A percentile compares a stretch with the other conserved stretches of the same genome.
These are phyloP conservation scores for Hypoxylon rickii DNA, from an alignment of 495 filamentous ascomycete species.

Conservation along the genomic window DNA sequence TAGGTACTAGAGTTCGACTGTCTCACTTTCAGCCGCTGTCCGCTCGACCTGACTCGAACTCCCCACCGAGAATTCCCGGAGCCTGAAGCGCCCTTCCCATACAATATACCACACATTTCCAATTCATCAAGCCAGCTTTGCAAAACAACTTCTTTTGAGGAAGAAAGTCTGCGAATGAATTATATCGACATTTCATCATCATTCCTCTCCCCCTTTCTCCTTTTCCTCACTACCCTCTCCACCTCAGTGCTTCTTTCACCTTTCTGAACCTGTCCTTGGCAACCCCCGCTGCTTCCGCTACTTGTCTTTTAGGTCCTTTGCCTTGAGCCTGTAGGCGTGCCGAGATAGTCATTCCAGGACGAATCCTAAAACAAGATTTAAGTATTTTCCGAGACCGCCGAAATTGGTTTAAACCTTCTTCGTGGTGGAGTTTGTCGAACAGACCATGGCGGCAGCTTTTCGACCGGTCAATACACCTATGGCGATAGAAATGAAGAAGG, in stretches of 20 bases:
- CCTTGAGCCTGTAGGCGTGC: not conserved
- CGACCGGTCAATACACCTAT: constrained; percentile 78
- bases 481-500: constrained; percentile 49
- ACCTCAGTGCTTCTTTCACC: constrained; percentile 4
- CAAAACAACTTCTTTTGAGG: constrained; percentile 9
- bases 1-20: constrained; percentile 18
- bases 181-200: constrained; percentile 16
- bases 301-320: not conserved
- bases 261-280: constrained; percentile 16
- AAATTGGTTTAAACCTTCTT: not conserved
- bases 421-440: not conserved
- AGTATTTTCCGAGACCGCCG: not conserved
- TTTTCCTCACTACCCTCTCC: constrained; percentile 3
- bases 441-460: constrained; percentile 60
- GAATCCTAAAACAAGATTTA: not conserved
- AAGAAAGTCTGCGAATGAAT: constrained; percentile 33
- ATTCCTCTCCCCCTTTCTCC: constrained; percentile 11
- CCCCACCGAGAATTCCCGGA: constrained; percentile 38
- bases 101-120: constrained; percentile 13
- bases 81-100: constrained; percentile 7
- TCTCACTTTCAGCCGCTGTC: constrained; percentile 41
- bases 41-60: constrained; percentile 35
- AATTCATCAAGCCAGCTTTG: constrained; percentile 20
- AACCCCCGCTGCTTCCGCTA: constrained; percentile 20
- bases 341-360: not conserved